These are phyloP conservation scores for Begonia masoniana DNA, from an alignment of 306 rosid species.

Conservation along the genomic window DNA sequence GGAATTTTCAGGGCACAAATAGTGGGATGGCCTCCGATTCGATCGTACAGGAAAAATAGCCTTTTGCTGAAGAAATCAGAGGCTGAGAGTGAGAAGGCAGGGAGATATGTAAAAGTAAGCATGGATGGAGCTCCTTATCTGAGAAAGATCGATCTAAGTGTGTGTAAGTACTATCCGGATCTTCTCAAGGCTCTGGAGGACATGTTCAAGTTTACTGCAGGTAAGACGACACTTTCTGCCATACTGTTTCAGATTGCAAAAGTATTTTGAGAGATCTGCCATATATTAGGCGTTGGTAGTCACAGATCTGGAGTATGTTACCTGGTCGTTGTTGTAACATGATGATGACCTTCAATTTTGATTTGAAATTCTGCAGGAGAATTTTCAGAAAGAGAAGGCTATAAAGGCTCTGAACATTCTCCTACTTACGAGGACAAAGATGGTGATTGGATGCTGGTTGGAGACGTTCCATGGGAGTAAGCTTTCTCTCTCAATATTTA, in stretches of 20 bases:
- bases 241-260: too few relatives aligned
- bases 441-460: constrained; percentile 94
- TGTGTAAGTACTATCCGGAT: constrained; percentile 48
- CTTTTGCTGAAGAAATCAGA: constrained; percentile 29
- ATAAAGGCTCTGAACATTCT: constrained; percentile 70
- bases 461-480: constrained; percentile 99
- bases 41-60: constrained; percentile 63
- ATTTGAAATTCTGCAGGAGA: constrained; percentile 26
- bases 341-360: too few relatives aligned
- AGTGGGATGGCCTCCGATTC: constrained; percentile 93
- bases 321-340: too few relatives aligned
- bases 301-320: too few relatives aligned
- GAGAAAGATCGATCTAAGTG: constrained; percentile 66
- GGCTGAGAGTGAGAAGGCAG: constrained; percentile 34
- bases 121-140: constrained; percentile 98
- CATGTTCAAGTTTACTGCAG: constrained; percentile 73
- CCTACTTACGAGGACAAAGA: constrained; percentile 95
- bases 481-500: constrained; percentile 10
- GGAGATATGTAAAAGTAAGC: constrained; percentile 78
- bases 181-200: constrained; percentile 57
- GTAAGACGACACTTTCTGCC: constrained; percentile 10
- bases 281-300: too few relatives aligned
- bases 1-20: constrained; percentile 52
- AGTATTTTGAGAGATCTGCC: too few relatives aligned
- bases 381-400: constrained; percentile 80